Base-by-base conservation (phyloP, 1,284 basidiomycete genomes). In the Takashimella tepidaria region DNA sequence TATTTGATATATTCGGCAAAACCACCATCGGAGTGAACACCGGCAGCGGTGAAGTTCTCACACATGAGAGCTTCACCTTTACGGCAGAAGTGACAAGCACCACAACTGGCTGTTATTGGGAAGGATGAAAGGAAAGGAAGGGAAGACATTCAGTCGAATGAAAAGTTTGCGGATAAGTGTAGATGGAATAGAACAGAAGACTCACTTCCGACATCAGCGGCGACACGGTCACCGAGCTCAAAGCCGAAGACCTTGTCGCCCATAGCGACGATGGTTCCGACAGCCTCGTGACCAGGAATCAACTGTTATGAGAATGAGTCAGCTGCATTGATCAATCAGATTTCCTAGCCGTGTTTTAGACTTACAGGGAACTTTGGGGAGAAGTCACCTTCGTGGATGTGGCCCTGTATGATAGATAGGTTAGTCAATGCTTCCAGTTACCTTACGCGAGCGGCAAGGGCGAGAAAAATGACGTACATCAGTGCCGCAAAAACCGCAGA, bases 1-100 rank as follows among this genome's bases (percentile, higher is more conserved):
- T 85, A 87, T 53, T 80, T 81, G 64, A 89, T 82, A 75, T 90
- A 91, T 71, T 89, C 88, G 41, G 88, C 86, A 67, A 92, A 92
- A n/a, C 88, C 89, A 54, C 89, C 89, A 54, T 84, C 82, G 57
- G 81, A 71, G 46, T 83, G 87, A 46, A 90, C 86, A 48, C 89
- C 89, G 13, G 84, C 79, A 26, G 85, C 83, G 50, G 82, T 78
- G 73, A 89, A 89, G 76, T 87, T 82, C 75, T 89, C 86, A 74
- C 89, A 92, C 54, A 67, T 87, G 69, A 63, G 87, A 72, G 53
- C 81, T 78, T 75, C 84, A 74, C 88, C 88, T 49, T 87, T 82
- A 59, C 88, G 82, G 72, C 89, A 91, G 75, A 84, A 90, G 78
- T 89, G 89, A 74, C 89, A 92, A 54, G 79, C 76, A 11, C 83